Base-by-base conservation (phyloP, 2,329 filamentous ascomycete species). In the Hypoxylon sp. region DNA sequence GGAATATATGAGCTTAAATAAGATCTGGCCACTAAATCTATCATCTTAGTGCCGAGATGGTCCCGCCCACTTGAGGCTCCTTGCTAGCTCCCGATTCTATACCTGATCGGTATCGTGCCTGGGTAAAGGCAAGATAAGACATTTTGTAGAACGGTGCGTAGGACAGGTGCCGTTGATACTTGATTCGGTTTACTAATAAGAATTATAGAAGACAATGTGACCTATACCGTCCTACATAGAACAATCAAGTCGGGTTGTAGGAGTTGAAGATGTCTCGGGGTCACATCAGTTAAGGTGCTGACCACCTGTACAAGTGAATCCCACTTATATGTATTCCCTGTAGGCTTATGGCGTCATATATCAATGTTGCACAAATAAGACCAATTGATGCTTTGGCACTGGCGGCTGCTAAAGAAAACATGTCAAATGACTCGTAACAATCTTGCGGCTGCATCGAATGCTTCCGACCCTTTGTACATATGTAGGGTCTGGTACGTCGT, bases 211-310 rank as follows among this genome's bases (percentile, higher is more conserved):
- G 34, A 38, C 34, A n/a, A 38, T 38, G 14, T n/a, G 34, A 30
- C 6, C 5, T 6, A 30, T 30, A 30, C 14, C 14, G 34, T n/a
- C 5, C 14, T 38, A 38, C 34, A 38, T 38, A n/a, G 28, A 30
- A 30, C 28, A 6, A 38, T 9, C 14, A 38, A 14, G 34, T 6
- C 34, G 14, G 14, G 13, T 38, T 28, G 23, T 36, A 30, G 30
- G 25, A 38, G 7, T 41, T 34, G 17, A 36, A n/a, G 7, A 53
- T n/a, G 17, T 48, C 50, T 41, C 34, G 19, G 17, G n/a, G 23
- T 51, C n/a, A n/a, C n/a, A n/a, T n/a, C 21, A 58, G n/a, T 62
- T 62, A 56, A 66, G 41, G 58, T 61, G 63, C 58, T 62, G 53
- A 66, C 45, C 28, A 50, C 28, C 17, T 49, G 43, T 34, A 41